Evolutionary conservation across 495 filamentous ascomycete genomes (phyloP), one percentile per base, ranked within the genome.

Genomic region (Penicillium soppii): DNA sequence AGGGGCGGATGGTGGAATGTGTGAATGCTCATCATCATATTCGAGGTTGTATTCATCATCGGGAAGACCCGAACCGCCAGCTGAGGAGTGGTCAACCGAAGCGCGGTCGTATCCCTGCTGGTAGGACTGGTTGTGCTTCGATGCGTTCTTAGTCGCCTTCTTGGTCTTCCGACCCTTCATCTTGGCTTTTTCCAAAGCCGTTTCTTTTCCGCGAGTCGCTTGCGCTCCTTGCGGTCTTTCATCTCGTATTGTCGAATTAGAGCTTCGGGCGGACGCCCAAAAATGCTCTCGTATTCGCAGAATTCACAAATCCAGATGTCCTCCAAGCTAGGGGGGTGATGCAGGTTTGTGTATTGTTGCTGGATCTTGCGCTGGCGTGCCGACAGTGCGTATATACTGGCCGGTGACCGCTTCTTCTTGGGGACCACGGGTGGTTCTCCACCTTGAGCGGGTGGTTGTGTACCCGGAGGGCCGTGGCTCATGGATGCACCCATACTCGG

Each of bases 231-330:
- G 16, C 90, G 84, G 64, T 96, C 92, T 65, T 96, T 96, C 68
- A 92, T 87, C 69, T 97, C 92, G 59, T 97, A 97, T 57, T 92
- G 87, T 30, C 89, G 82, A 50, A 97, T 90, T 43, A 97, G 70
- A 35, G 92, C 92, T 56, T 83, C 79, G 0, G 92, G 94, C 4
- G 89, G 87, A 37, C 73, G 74, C 13, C 92, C 89, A 63, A 95
- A 95, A 38, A 95, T 92, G 38, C 82, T 80, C 64, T 95, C 88
- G 59, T 95, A 91, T 59, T 94, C 86, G 65, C 89, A 92, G 63
- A 95, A 92, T 56, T 94, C 91, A 69, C 94, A 98, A 40, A 97
- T 90, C 90, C 92, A 97, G 21, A 89, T 81, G 53, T 95, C 90
- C 53, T 91, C 86, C 26, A 79, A 66, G 22, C 78, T 79, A 1